Base-by-base conservation (phyloP, 2,329 filamentous ascomycete genomes). In the Apiospora koreana region DNA sequence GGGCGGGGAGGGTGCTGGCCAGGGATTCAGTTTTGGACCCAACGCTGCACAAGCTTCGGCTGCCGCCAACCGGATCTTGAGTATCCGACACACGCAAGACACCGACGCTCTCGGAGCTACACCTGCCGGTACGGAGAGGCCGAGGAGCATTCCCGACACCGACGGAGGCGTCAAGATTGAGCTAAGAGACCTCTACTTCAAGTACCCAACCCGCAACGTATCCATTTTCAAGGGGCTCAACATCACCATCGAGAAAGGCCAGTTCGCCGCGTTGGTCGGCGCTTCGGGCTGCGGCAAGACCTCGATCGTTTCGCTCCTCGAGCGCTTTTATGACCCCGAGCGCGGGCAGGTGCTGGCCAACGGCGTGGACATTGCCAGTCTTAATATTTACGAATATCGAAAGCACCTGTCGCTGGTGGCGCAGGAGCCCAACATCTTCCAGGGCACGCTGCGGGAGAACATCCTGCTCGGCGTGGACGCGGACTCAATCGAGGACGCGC, bases 361-460 rank as follows among this genome's bases (percentile, higher is more conserved):
- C 77, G 88, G 86, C 6, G 82, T 83, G 67, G 86, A 91, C 74
- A 88, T 94, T 58, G 79, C 82, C 1, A 77, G 84, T 1, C 78
- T 94, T 68, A 87, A 91, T 69, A 84, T 92, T 0, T 85, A 85
- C 71, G 81, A 86, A 23, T 94, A 94, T 77, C 88, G 93, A 50
- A 84, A 85, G 69, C 81, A 88, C 45, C 83, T 94, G 16, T 91
- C 91, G 1, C 86, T 95, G 0, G 93, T 95, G 0, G 89, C 91
- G 3, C 93, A 95, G 79, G 92, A 95, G 77, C 87, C 93, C 10
- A 91, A 90, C 0, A 84, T 95, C 0, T 94, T 93, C 76, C 89
- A 91, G 78, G 90, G 89, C 73, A 81, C 78, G 50, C 71, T 78
- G 69, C 86, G 88, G 23, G 92, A 94, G 71, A 94, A 94, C 74